A percentile compares a stretch with the other conserved stretches of the same genome.
Evolutionary conservation across 2,329 filamentous ascomycete genomes (phyloP).

Genomic region (Phyllosticta paracitricarpa): DNA sequence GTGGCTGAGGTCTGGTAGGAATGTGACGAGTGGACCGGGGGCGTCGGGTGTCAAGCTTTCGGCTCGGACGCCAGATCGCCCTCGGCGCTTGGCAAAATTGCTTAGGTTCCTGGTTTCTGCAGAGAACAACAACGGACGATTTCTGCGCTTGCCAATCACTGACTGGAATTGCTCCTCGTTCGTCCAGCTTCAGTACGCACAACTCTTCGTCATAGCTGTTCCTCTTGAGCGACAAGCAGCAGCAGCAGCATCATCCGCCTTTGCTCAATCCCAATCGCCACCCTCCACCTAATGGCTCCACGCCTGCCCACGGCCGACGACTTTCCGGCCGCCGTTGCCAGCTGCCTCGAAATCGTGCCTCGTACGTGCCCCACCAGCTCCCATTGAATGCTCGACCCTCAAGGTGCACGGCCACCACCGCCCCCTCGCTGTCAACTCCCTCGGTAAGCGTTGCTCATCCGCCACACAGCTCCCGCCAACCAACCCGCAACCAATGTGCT

Average conservation of each 20-base stretch:
- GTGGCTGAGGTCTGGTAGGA: background rate
- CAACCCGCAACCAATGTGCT: conserved; percentile 64
- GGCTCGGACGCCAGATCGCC: background rate
- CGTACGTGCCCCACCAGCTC: conserved; percentile 26
- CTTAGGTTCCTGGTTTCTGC: background rate
- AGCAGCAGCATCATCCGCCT: background rate
- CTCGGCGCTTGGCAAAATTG: background rate
- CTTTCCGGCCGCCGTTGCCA: conserved; percentile 30
- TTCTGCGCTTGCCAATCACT: background rate
- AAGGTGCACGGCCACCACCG: conserved; percentile 10
- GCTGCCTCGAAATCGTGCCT: conserved; percentile 31
- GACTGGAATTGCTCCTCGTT: conserved; percentile 4
- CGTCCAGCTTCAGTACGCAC: conserved; percentile 2
- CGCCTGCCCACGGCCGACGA: conserved; percentile 34
- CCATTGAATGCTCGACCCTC: background rate
- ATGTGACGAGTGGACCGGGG: background rate
- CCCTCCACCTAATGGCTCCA: conserved; percentile 25
- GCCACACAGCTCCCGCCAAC: conserved; percentile 12
- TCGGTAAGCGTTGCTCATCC: background rate
- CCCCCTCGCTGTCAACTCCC: conserved; percentile 1
- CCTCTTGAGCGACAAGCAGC: background rate
- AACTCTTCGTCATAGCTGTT: background rate
- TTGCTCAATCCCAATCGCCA: background rate
- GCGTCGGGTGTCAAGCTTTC: too few relatives aligned
- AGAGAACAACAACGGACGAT: background rate